Percentiles rank a stretch among this genome's conserved stretches.
phyloP scores from a whole-genome alignment of 208 protist species.

The Leishmania lainsoni region DNA sequence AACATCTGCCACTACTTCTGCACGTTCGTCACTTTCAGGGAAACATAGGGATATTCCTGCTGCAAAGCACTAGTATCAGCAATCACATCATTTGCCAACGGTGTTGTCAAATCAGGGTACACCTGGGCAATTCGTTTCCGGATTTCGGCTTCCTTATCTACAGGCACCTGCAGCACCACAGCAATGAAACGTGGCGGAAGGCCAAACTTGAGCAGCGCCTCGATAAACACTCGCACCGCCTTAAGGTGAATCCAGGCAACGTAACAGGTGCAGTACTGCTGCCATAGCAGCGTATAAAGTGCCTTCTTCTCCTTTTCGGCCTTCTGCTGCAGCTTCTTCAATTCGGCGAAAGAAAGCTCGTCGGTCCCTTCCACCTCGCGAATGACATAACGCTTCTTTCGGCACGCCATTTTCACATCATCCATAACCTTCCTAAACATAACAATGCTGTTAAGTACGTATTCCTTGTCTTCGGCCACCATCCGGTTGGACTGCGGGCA shows the following conservation, averaged over 20 bases:
- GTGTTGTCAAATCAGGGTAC: constrained; percentile 66
- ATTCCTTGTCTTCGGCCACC: constrained; percentile 90
- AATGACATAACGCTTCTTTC: constrained; percentile 80
- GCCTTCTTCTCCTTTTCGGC: constrained; percentile 84
- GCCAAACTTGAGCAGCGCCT: constrained; percentile 89
- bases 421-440: constrained; percentile 86
- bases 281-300: constrained; percentile 80
- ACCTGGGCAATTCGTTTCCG: constrained; percentile 72
- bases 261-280: constrained; percentile 90
- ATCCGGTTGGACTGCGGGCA: constrained; percentile 84
- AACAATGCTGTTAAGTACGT: constrained; percentile 88
- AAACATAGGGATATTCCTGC: constrained; percentile 88
- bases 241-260: constrained; percentile 94
- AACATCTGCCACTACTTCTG: constrained; percentile 44
- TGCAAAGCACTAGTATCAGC: constrained; percentile 69
- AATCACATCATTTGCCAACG: constrained; percentile 50
- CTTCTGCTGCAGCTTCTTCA: constrained; percentile 73
- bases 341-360: constrained; percentile 62
- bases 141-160: constrained; percentile 76
- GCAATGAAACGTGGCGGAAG: constrained; percentile 88
- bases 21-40: constrained; percentile 80
- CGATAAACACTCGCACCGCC: constrained; percentile 91
- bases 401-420: constrained; percentile 79
- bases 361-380: constrained; percentile 78
- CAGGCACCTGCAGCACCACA: constrained; percentile 74